Evolutionary conservation across 2,329 filamentous ascomycete species (phyloP).

Genomic region (Dactylellina leptospora): DNA sequence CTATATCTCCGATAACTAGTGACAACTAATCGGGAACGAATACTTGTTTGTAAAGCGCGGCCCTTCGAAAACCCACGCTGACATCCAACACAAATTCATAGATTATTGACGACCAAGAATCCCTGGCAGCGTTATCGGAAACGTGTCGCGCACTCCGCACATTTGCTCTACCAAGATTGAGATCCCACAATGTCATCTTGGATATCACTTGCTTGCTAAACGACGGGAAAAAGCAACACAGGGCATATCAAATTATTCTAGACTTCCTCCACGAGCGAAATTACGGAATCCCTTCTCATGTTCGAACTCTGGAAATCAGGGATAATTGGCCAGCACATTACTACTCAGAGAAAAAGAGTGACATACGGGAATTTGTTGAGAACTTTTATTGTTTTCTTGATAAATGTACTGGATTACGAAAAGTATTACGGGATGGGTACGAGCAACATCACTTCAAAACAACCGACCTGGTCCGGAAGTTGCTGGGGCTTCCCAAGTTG

Average conservation of each 20-base stretch:
- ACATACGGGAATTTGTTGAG: background rate
- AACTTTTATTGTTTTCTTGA: constrained; percentile 18
- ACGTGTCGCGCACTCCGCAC: constrained; percentile 22
- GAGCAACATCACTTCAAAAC: constrained; percentile 25
- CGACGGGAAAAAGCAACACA: background rate
- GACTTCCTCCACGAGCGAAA: constrained; percentile 30
- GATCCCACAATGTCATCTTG: constrained; percentile 36
- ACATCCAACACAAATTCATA: background rate
- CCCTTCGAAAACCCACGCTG: background rate
- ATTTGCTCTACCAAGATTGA: constrained; percentile 19
- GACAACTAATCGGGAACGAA: no score
- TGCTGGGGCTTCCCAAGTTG: constrained; percentile 26
- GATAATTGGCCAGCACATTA: background rate
- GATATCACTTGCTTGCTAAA: constrained; percentile 19
- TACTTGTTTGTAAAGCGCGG: no score
- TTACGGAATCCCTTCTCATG: background rate
- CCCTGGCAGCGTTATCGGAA: constrained; percentile 23
- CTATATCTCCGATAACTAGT: no score
- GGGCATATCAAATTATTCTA: constrained; percentile 6
- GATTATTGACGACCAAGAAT: constrained; percentile 34
- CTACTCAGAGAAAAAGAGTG: background rate
- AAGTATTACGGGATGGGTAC: constrained; percentile 36
- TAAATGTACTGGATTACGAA: constrained; percentile 32
- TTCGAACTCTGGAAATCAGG: constrained; percentile 35
- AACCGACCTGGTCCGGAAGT: constrained; percentile 10